Evolutionary conservation across 768 basidiomycete genomes (phyloP).

Genomic region (Termitomyces sp.): DNA sequence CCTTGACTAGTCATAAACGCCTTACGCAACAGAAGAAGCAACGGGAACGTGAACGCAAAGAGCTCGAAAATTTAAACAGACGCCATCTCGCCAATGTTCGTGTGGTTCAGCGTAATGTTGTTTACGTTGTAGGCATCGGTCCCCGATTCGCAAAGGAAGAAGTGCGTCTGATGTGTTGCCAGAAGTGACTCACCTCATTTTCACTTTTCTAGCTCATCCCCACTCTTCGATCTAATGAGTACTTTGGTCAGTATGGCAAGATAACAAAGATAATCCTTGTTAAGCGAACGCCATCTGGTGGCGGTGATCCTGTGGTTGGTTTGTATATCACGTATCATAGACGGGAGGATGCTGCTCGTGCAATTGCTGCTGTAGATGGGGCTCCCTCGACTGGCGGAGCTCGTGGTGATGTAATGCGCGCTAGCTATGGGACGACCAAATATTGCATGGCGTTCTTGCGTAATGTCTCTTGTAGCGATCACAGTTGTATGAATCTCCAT

Average conservation of each 20-base stretch:
- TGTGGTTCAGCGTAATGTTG: conserved; percentile 94
- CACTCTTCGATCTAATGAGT: conserved; percentile 89
- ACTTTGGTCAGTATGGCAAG: conserved; percentile 98
- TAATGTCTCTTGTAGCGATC: conserved; percentile 76
- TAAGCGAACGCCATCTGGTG: conserved; percentile 77
- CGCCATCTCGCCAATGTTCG: conserved; percentile 88
- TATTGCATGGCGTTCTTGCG: conserved; percentile 97
- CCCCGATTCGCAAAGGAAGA: conserved; percentile 95
- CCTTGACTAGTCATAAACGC: conserved; percentile 72
- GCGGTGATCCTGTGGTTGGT: conserved; percentile 74
- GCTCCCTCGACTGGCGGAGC: conserved; percentile 86
- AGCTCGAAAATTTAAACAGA: conserved; percentile 80
- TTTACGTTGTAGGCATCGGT: conserved; percentile 94
- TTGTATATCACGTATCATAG: conserved; percentile 95
- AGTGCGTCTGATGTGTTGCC: conserved; percentile 40
- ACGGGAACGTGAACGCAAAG: conserved; percentile 92
- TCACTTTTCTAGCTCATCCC: conserved; percentile 22
- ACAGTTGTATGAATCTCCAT: conserved; percentile 90
- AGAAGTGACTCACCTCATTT: not conserved
- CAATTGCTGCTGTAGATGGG: conserved; percentile 91
- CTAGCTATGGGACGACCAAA: conserved; percentile 94
- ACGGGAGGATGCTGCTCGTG: conserved; percentile 90
- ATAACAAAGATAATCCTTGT: conserved; percentile 92
- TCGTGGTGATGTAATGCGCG: conserved; percentile 76
- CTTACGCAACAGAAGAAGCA: conserved; percentile 94